Conservation (phyloP, 108 stramenopile species). For the Cyclotella choctawhatcheeana region DNA sequence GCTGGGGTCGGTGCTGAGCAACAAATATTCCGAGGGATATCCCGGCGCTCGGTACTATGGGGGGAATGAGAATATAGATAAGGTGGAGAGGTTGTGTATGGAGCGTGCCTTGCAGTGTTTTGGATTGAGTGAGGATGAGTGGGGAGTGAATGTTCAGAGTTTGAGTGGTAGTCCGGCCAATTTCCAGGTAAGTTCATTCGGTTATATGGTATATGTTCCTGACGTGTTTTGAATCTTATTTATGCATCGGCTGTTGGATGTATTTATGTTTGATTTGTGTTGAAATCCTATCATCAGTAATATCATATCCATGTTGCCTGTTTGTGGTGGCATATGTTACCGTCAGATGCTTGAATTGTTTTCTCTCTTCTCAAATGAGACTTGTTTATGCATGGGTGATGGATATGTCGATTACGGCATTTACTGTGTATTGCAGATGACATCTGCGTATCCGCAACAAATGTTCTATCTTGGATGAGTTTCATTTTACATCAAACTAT, state of each 20-base stretch:
- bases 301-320: too few species aligned
- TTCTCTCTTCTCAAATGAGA: not conserved
- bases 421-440: too few species aligned
- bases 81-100: slow-evolving; percentile 97
- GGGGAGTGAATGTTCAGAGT: slow-evolving; percentile 95
- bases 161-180: slow-evolving; percentile 99
- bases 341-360: too few species aligned
- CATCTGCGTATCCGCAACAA: too few species aligned
- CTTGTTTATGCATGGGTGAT: too few species aligned
- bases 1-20: slow-evolving; percentile 96
- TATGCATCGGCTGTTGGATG: too few species aligned
- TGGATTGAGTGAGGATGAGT: slow-evolving; percentile 90
- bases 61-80: slow-evolving; percentile 97
- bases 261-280: too few species aligned
- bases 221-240: not conserved
- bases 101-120: slow-evolving; percentile 96
- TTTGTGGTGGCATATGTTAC: too few species aligned
- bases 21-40: slow-evolving; percentile 97
- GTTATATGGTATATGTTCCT: not conserved
- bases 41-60: slow-evolving; percentile 96
- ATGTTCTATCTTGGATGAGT: too few species aligned
- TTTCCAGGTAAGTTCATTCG: slow-evolving; percentile 80
- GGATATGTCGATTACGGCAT: too few species aligned
- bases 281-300: too few species aligned
- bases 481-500: too few species aligned